Percentiles rank a stretch among this genome's conserved stretches.
phyloP scores from a whole-genome alignment of 1,284 basidiomycete species.

The Leccinum subrobustum region DNA sequence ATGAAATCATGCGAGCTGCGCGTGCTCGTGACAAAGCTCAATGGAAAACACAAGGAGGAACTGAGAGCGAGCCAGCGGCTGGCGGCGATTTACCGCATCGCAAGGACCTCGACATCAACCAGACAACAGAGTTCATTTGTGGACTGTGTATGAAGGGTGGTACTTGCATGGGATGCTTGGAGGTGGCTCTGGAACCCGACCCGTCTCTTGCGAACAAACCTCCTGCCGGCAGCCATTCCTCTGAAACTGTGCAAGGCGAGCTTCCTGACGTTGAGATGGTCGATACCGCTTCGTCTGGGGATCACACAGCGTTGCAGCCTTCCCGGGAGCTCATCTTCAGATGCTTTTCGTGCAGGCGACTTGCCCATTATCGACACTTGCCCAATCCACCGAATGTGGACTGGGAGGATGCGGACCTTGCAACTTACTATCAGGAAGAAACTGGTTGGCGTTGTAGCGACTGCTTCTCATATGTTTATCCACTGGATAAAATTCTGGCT shows the following conservation, averaged over 20 bases:
- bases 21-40: slow-evolving; percentile 48
- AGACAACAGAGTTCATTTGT: slow-evolving; percentile 79
- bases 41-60: slow-evolving; percentile 35
- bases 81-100: slow-evolving; percentile 28
- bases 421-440: slow-evolving; percentile 59
- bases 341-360: slow-evolving; percentile 77
- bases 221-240: slow-evolving; percentile 10
- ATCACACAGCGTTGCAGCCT: slow-evolving; percentile 18
- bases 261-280: slow-evolving; percentile 34
- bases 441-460: slow-evolving; percentile 78
- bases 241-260: slow-evolving; percentile 13
- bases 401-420: slow-evolving; percentile 47
- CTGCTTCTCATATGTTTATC: slow-evolving; percentile 72
- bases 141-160: slow-evolving; percentile 73
- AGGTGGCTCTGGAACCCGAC: slow-evolving; percentile 52
- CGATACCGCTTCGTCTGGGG: slow-evolving; percentile 24
- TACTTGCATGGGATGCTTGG: slow-evolving; percentile 75
- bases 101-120: slow-evolving; percentile 46
- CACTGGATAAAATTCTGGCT: slow-evolving; percentile 85
- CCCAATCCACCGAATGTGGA: slow-evolving; percentile 43
- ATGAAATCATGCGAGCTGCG: slow-evolving; percentile 70
- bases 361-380: slow-evolving; percentile 78
- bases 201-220: slow-evolving; percentile 23
- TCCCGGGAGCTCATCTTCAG: slow-evolving; percentile 65
- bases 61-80: slow-evolving; percentile 10